Evolutionary conservation across 1,139 yeast genomes (phyloP).

Genomic region (Geotrichum klebahnii): DNA sequence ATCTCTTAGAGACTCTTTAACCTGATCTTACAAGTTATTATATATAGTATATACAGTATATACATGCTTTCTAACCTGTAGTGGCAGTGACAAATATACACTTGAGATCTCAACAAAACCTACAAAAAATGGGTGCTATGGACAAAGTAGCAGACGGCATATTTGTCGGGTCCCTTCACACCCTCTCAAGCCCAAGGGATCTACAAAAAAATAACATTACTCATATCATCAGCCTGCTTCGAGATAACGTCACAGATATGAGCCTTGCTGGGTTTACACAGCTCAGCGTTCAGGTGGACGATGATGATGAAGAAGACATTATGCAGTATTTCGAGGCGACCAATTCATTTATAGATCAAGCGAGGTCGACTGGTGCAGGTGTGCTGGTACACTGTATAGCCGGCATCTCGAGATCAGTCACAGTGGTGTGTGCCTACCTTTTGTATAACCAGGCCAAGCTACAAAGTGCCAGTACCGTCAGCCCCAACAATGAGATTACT

Average conservation of each 20-base stretch:
- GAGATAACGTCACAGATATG: constrained; percentile 48
- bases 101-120: background rate
- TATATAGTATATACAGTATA: too few relatives aligned
- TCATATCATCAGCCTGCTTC: constrained; percentile 64
- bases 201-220: constrained; percentile 45
- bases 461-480: too few relatives aligned
- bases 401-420: constrained; percentile 78
- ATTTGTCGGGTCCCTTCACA: constrained; percentile 36
- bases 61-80: too few relatives aligned
- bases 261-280: constrained; percentile 43
- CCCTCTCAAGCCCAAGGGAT: constrained; percentile 34
- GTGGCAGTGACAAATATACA: background rate
- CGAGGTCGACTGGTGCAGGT: constrained; percentile 43
- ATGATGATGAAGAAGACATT: constrained; percentile 57
- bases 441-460: constrained; percentile 50
- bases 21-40: too few relatives aligned
- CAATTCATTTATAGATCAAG: constrained; percentile 62
- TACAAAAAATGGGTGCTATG: constrained; percentile 28
- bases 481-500: too few relatives aligned
- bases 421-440: constrained; percentile 69
- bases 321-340: constrained; percentile 57
- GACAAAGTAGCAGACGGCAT: constrained; percentile 35
- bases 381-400: constrained; percentile 56
- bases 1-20: too few relatives aligned
- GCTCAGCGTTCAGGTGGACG: constrained; percentile 67